Evolutionary conservation across 768 basidiomycete species (phyloP).

Genomic region (Tubosaeta brunneosetosa): DNA sequence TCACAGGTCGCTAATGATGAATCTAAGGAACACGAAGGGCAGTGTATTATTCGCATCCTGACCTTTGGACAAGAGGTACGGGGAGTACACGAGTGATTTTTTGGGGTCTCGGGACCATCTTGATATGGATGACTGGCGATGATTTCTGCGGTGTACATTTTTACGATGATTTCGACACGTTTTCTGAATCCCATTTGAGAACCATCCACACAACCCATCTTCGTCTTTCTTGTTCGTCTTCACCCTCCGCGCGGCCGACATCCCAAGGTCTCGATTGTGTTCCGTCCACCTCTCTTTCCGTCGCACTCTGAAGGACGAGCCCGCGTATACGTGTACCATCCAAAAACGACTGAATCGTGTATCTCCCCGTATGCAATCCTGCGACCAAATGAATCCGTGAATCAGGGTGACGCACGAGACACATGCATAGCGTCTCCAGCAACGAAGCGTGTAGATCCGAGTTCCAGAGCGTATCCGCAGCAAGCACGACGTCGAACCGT

Average conservation of each 20-base stretch:
- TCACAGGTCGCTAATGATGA: not conserved
- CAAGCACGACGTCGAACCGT: slow-evolving; percentile 61
- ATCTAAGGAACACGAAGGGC: slow-evolving; percentile 29
- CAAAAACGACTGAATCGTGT: slow-evolving; percentile 63
- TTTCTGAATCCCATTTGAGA: slow-evolving; percentile 40
- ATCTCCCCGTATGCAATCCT: slow-evolving; percentile 73
- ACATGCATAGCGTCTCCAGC: slow-evolving; percentile 45
- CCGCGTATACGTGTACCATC: slow-evolving; percentile 29
- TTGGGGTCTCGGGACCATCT: not conserved
- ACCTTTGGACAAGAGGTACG: slow-evolving; percentile 27
- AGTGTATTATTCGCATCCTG: slow-evolving; percentile 30
- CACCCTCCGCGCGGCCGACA: slow-evolving; percentile 44
- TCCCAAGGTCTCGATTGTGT: slow-evolving; percentile 44
- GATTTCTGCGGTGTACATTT: not conserved
- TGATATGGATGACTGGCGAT: not conserved
- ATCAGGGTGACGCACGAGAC: slow-evolving; percentile 38
- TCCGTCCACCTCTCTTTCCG: slow-evolving; percentile 47
- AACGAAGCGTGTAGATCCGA: slow-evolving; percentile 52
- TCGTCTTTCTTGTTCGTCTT: slow-evolving; percentile 65
- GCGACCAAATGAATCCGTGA: slow-evolving; percentile 64
- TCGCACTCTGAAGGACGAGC: slow-evolving; percentile 41
- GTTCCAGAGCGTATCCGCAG: slow-evolving; percentile 80
- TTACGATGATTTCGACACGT: slow-evolving; percentile 11
- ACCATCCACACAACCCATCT: slow-evolving; percentile 69
- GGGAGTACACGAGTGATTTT: slow-evolving; percentile 10